phyloP scores from a whole-genome alignment of 345 rosid genomes.

The Linum tenue region DNA sequence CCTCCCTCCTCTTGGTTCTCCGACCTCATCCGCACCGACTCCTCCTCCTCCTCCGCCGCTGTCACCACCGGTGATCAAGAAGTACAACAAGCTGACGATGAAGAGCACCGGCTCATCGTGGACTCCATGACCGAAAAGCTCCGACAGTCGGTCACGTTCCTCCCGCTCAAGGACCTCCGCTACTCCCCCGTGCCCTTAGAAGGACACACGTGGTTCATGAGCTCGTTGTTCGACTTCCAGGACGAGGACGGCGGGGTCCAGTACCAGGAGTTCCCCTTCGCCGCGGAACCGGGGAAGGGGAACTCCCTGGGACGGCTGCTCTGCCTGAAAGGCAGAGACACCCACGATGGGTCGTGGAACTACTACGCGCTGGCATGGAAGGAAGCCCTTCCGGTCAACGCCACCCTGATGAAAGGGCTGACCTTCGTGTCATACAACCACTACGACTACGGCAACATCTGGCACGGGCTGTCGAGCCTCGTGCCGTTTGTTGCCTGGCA shows the following conservation, averaged over 20 bases:
- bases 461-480: slow-evolving; percentile 57
- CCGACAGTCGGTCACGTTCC: slow-evolving; percentile 43
- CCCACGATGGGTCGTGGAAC: slow-evolving; percentile 67
- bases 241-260: slow-evolving; percentile 52
- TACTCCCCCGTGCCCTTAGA: slow-evolving; percentile 32
- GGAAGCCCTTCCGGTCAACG: slow-evolving; percentile 41
- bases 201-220: slow-evolving; percentile 80
- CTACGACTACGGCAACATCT: slow-evolving; percentile 48
- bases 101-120: not conserved
- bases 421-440: slow-evolving; percentile 67
- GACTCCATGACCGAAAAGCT: slow-evolving; percentile 31
- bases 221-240: slow-evolving; percentile 50
- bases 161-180: slow-evolving; percentile 58
- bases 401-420: slow-evolving; percentile 41
- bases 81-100: slow-evolving; percentile 10
- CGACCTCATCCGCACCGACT: slow-evolving; percentile 15
- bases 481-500: slow-evolving; percentile 67
- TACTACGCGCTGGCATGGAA: slow-evolving; percentile 64
- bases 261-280: slow-evolving; percentile 55
- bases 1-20: slow-evolving; percentile 2
- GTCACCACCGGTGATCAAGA: slow-evolving; percentile 7
- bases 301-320: slow-evolving; percentile 43
- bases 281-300: not conserved
- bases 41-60: slow-evolving; percentile 12
- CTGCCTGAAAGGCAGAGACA: slow-evolving; percentile 53